These are phyloP conservation scores for Aspergillus pseudoterreus DNA, from an alignment of 2,329 filamentous ascomycete genomes.

Conservation along the genomic window DNA sequence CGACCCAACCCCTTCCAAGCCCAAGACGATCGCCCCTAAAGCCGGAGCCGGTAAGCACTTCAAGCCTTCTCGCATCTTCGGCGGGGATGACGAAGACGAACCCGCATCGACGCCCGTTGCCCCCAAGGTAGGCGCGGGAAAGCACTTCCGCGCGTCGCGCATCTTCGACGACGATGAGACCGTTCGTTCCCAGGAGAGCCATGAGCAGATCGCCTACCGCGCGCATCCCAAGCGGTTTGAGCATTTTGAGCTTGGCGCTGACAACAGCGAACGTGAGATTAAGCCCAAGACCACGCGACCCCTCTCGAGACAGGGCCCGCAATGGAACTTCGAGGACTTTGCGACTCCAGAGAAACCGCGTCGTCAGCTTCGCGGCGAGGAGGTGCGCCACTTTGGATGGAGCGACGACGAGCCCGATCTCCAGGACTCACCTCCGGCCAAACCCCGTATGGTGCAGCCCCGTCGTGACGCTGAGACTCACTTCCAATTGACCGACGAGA, in stretches of 20 bases:
- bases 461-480: conserved; percentile 78
- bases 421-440: conserved; percentile 42
- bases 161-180: conserved; percentile 61
- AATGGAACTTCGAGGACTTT: conserved; percentile 90
- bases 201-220: conserved; percentile 45
- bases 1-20: conserved; percentile 22
- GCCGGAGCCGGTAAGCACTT: conserved; percentile 60
- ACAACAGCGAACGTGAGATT: conserved; percentile 25
- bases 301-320: conserved; percentile 56
- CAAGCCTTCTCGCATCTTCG: conserved; percentile 62
- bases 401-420: conserved; percentile 60
- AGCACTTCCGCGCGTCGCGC: conserved; percentile 61
- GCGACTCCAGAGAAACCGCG: conserved; percentile 73
- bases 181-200: conserved; percentile 37
- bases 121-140: conserved; percentile 55
- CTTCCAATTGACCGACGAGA: conserved; percentile 79
- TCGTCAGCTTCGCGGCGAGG: conserved; percentile 61
- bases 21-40: conserved; percentile 44
- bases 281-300: conserved; percentile 25
- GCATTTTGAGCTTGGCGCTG: conserved; percentile 50
- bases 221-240: conserved; percentile 76
- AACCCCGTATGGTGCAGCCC: conserved; percentile 58
- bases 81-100: conserved; percentile 47
- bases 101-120: conserved; percentile 25
- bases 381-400: conserved; percentile 73